phyloP scores from a whole-genome alignment of 176 grass and related monocot genomes.

The Musa troglodytarum region DNA sequence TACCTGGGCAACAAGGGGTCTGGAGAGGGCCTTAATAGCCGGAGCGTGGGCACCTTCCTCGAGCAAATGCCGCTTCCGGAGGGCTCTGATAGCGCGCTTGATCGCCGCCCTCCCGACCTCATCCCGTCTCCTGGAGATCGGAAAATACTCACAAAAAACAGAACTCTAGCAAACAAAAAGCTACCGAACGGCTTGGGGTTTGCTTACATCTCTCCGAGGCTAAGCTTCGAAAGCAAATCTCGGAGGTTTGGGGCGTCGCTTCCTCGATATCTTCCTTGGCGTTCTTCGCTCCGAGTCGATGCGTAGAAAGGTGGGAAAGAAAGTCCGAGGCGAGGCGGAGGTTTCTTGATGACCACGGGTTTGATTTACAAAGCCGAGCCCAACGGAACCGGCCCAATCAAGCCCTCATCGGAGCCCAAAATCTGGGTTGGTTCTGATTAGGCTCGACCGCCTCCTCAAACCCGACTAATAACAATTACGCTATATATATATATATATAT shows the following conservation, averaged over 20 bases:
- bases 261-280: not conserved
- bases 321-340: not conserved
- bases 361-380: not conserved
- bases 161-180: not conserved
- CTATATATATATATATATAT: no score
- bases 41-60: slow-evolving; percentile 78
- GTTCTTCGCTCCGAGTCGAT: not conserved
- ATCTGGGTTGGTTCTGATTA: no score
- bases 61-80: slow-evolving; percentile 48
- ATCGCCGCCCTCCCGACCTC: slow-evolving; percentile 56
- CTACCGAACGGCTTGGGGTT: not conserved
- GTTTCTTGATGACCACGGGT: not conserved
- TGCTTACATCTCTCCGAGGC: not conserved
- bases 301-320: not conserved
- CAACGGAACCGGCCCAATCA: no score
- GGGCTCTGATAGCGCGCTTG: slow-evolving; percentile 31
- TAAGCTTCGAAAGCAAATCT: not conserved
- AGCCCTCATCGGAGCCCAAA: no score
- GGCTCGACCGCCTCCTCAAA: no score
- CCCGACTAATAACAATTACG: no score
- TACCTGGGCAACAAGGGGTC: slow-evolving; percentile 69
- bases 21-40: slow-evolving; percentile 54
- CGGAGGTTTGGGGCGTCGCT: not conserved
- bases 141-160: no score
- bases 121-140: slow-evolving; percentile 41